Conservation (phyloP, 371 early-diverging fungal species). For the Neoconidiobolus thromboides region DNA sequence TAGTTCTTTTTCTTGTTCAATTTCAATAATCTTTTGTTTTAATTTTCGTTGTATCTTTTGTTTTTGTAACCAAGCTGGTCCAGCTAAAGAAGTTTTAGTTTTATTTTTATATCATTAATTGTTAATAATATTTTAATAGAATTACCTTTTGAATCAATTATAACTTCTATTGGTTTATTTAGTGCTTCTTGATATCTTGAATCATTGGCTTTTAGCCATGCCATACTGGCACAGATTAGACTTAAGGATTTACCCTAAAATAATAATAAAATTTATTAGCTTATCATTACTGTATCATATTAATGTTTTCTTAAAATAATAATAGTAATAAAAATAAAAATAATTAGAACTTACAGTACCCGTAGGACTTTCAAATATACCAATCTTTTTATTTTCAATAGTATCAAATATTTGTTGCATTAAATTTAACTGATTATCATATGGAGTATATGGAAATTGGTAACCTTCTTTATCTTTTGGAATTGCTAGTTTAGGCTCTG, state of each 20-base stretch:
- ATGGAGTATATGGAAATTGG: slow-evolving; percentile 47
- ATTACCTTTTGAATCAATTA: too few species aligned
- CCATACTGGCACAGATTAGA: slow-evolving; percentile 62
- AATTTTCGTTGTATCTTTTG: slow-evolving; percentile 10
- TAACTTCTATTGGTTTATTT: too few species aligned
- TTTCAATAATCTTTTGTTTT: slow-evolving; percentile 6
- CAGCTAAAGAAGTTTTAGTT: not conserved
- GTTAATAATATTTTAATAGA: too few species aligned
- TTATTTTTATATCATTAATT: too few species aligned
- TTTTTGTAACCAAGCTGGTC: slow-evolving; percentile 22
- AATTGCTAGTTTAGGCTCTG: too few species aligned
- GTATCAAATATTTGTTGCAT: slow-evolving; percentile 52
- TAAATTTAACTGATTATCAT: slow-evolving; percentile 55
- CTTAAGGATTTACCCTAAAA: slow-evolving; percentile 67
- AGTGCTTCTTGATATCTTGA: not conserved
- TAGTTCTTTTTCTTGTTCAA: slow-evolving; percentile 11
- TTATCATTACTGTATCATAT: too few species aligned
- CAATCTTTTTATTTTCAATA: slow-evolving; percentile 44
- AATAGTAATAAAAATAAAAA: too few species aligned
- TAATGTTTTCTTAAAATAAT: too few species aligned
- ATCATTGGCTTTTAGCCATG: slow-evolving; percentile 32
- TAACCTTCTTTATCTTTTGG: too few species aligned
- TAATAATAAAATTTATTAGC: not conserved
- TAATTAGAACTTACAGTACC: slow-evolving; percentile 40
- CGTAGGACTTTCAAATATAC: slow-evolving; percentile 78